A percentile compares a stretch with the other conserved stretches of the same genome.
Conservation (phyloP, 345 rosid genomes). For the Linum tenue region DNA sequence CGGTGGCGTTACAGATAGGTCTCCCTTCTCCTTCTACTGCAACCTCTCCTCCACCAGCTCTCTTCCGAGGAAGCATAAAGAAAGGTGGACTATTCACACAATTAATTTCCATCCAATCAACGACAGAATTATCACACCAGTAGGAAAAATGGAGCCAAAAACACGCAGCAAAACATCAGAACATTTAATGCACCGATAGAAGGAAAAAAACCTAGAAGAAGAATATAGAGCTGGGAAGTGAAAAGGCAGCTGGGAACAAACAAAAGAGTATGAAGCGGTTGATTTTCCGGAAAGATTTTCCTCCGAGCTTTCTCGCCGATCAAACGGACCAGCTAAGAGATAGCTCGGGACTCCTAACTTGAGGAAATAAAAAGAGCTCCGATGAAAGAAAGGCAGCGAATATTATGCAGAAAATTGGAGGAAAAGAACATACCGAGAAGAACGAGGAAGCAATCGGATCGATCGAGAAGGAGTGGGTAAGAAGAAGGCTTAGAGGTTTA, state of each 20-base stretch:
- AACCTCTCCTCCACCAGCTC: constrained; percentile 49
- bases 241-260: no score
- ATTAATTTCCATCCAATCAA: neutral
- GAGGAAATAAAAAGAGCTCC: neutral
- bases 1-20: neutral
- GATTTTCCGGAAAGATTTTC: neutral
- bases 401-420: neutral
- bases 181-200: neutral
- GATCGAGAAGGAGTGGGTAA: neutral
- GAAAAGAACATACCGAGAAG: neutral
- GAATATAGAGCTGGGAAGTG: no score
- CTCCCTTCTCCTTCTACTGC: constrained; percentile 34
- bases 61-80: constrained; percentile 96
- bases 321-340: neutral
- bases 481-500: neutral
- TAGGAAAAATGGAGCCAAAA: no score
- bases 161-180: neutral
- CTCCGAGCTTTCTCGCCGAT: neutral
- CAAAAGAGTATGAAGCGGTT: neutral
- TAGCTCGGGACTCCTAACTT: neutral
- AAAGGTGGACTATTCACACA: neutral
- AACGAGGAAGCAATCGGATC: neutral
- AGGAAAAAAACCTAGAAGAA: neutral
- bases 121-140: neutral
- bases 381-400: neutral